phyloP scores from a whole-genome alignment of 257 asterid species.

The Cinchona pubescens region DNA sequence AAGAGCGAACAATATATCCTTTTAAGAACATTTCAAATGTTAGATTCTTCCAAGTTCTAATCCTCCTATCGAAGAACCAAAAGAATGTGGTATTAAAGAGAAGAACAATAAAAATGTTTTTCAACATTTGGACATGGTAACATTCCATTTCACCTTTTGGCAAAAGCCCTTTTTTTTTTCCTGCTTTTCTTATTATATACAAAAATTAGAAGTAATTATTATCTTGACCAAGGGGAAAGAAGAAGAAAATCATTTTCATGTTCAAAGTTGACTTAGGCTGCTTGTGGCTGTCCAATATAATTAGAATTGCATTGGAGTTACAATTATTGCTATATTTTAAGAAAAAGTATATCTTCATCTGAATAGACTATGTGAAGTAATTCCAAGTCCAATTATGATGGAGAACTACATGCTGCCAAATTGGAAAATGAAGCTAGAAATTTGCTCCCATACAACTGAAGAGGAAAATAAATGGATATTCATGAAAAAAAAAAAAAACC shows the following conservation, averaged over 20 bases:
- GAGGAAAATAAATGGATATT: not conserved
- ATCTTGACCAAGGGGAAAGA: not conserved
- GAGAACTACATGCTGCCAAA: not conserved
- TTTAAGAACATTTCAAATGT: constrained; percentile 17
- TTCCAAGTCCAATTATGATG: not conserved
- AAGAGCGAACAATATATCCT: no score
- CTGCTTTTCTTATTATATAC: not conserved
- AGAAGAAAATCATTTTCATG: not conserved
- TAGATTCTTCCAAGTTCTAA: constrained; percentile 12
- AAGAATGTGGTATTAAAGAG: not conserved
- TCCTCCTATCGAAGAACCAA: no score
- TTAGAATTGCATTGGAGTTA: not conserved
- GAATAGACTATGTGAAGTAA: not conserved
- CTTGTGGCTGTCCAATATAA: no score
- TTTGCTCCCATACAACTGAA: not conserved
- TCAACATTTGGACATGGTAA: not conserved
- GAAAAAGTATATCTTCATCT: no score
- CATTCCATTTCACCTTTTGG: not conserved
- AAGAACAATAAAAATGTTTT: not conserved
- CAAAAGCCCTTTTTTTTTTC: not conserved
- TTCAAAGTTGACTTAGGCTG: not conserved
- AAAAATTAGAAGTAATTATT: not conserved
- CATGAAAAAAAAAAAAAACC: not conserved
- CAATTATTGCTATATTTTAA: no score
- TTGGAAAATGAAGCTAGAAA: not conserved